phyloP scores from a whole-genome alignment of 495 filamentous ascomycete species.

The Hypoxylon cercidicola region DNA sequence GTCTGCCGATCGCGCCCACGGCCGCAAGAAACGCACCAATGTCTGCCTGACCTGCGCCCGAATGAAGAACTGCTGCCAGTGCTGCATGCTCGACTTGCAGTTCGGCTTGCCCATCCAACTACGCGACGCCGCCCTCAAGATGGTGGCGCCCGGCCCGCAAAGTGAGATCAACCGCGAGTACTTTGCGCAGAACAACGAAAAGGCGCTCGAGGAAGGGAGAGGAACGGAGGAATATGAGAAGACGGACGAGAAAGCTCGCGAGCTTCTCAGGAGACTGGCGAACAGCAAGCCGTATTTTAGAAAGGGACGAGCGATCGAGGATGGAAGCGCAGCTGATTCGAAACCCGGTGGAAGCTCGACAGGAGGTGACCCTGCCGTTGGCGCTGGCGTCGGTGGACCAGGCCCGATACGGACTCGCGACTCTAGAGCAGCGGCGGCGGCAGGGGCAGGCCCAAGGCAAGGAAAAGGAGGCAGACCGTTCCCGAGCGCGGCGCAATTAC shows the following conservation, averaged over 20 bases:
- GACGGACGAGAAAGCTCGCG: conserved; percentile 93
- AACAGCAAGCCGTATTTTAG: conserved; percentile 95
- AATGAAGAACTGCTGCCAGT: conserved; percentile 97
- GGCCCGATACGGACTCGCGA: conserved; percentile 78
- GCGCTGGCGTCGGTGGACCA: conserved; percentile 59
- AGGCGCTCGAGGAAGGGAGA: conserved; percentile 88
- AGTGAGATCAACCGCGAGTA: conserved; percentile 95
- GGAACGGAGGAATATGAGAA: conserved; percentile 91
- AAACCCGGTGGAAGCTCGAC: conserved; percentile 51
- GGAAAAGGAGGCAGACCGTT: conserved; percentile 65
- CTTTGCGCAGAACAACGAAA: conserved; percentile 96
- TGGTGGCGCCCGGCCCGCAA: conserved; percentile 90
- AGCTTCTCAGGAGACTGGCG: conserved; percentile 84
- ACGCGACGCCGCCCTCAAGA: conserved; percentile 96
- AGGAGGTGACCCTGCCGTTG: conserved; percentile 58
- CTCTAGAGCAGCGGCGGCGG: conserved; percentile 61
- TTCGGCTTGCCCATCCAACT: conserved; percentile 94
- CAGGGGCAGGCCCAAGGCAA: conserved; percentile 45
- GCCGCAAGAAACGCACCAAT: conserved; percentile 85
- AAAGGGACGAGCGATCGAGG: conserved; percentile 74
- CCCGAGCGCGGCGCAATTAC: conserved; percentile 76
- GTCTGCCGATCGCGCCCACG: conserved; percentile 86
- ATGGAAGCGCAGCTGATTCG: conserved; percentile 58
- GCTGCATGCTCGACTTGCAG: conserved; percentile 96
- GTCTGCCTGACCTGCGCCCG: conserved; percentile 96